Conservation (phyloP, 139 green algal genomes). For the Chlorella vulgaris region DNA sequence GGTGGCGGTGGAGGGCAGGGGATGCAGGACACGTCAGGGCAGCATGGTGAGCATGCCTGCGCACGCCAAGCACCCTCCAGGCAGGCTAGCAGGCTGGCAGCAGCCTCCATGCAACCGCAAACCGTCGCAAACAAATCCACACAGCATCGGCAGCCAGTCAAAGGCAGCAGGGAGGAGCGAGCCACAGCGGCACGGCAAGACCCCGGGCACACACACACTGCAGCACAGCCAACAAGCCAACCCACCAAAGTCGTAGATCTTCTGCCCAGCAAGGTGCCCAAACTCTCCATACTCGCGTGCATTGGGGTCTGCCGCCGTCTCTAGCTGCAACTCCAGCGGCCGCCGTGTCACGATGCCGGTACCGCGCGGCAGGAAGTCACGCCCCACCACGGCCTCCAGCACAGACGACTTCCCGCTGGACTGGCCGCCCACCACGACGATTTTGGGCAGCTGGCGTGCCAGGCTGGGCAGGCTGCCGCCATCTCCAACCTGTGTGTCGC, state of each 20-base stretch:
- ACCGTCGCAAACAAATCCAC: too few relatives aligned
- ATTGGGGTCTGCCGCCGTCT: conserved; percentile 77
- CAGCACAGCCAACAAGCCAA: background rate
- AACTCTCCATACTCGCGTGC: conserved; percentile 91
- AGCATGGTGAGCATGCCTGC: background rate
- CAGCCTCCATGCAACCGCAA: too few relatives aligned
- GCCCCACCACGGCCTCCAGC: conserved; percentile 94
- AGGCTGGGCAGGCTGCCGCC: conserved; percentile 66
- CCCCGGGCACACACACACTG: background rate
- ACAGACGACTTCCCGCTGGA: conserved; percentile 94
- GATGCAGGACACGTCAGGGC: too few relatives aligned
- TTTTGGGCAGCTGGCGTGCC: conserved; percentile 85
- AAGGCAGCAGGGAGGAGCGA: too few relatives aligned
- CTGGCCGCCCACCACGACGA: conserved; percentile 93
- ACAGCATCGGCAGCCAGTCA: background rate
- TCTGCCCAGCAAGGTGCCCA: conserved; percentile 76
- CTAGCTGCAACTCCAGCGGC: conserved; percentile 91
- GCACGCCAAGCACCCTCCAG: too few relatives aligned
- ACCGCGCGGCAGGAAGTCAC: conserved; percentile 92
- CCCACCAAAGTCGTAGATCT: conserved; percentile 85
- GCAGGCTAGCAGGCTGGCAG: too few relatives aligned
- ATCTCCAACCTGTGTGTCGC: conserved; percentile 50
- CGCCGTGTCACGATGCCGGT: conserved; percentile 94
- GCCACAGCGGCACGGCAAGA: too few relatives aligned
- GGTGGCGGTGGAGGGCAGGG: background rate